Conservation (phyloP, 208 protist genomes). For the Leishmania lainsoni region DNA sequence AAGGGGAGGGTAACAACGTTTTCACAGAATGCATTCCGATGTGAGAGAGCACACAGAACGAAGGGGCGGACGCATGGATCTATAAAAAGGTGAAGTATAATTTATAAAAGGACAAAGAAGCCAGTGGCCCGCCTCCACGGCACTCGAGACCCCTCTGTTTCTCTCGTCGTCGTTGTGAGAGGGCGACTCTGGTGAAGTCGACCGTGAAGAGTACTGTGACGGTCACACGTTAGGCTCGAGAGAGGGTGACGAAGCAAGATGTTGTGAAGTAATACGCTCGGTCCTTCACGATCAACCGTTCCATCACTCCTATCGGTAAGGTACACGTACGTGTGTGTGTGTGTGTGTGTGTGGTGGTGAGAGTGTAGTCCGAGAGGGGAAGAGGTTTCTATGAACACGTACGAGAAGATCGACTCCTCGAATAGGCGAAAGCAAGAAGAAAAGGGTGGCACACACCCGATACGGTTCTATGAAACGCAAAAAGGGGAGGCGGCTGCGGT, state of each 20-base stretch:
- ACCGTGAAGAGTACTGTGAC: not conserved
- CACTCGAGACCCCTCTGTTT: not conserved
- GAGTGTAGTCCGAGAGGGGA: not conserved
- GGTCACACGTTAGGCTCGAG: not conserved
- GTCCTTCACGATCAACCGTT: not conserved
- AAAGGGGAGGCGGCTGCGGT: not conserved
- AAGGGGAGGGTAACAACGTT: not conserved
- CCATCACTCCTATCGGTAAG: not conserved
- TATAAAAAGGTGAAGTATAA: not conserved
- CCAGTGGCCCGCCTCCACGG: not conserved
- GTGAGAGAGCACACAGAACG: not conserved
- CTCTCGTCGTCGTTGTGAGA: not conserved
- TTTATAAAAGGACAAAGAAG: not conserved
- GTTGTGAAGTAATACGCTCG: not conserved
- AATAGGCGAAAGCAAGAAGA: not conserved
- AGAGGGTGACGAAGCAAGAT: not conserved
- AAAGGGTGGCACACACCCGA: not conserved
- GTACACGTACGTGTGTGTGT: not conserved
- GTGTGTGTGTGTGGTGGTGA: not conserved
- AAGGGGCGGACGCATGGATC: not conserved
- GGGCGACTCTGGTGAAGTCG: slow-evolving; percentile 1
- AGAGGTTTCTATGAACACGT: not conserved
- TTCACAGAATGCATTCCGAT: not conserved
- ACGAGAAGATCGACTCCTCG: not conserved
- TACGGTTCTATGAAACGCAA: slow-evolving; percentile 2